Percentiles rank a stretch among this genome's conserved stretches.
Conservation (phyloP, 2,329 filamentous ascomycete species). For the Fusarium sambucinum region DNA sequence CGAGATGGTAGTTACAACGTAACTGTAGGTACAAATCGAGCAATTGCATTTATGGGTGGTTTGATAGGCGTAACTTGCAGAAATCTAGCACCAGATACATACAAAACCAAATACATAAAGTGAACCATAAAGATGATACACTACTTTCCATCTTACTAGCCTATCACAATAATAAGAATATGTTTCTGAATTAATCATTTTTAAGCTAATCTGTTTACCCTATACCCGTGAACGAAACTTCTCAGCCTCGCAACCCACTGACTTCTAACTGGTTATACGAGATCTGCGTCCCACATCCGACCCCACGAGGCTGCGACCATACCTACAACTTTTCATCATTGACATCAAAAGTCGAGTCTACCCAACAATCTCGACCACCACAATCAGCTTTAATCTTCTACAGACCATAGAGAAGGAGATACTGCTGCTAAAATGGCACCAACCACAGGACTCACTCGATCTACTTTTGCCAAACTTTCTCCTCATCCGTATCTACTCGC, state of each 20-base stretch:
- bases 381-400: neutral
- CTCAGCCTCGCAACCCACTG: slow-evolving; percentile 37
- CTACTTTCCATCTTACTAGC: neutral
- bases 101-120: neutral
- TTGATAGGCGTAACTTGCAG: neutral
- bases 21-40: no score
- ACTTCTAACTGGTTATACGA: slow-evolving; percentile 27
- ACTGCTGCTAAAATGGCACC: slow-evolving; percentile 46
- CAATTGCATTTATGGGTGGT: no score
- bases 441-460: slow-evolving; percentile 62
- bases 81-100: no score
- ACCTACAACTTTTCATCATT: slow-evolving; percentile 47
- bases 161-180: neutral
- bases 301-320: slow-evolving; percentile 44
- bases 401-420: neutral
- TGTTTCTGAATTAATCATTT: neutral
- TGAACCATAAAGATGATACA: neutral
- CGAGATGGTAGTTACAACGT: no score
- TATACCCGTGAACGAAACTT: neutral
- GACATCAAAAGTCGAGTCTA: neutral
- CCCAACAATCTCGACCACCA: neutral
- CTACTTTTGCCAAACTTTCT: slow-evolving; percentile 89
- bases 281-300: neutral
- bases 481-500: slow-evolving; percentile 91
- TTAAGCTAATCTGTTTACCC: slow-evolving; percentile 6